Evolutionary conservation across 768 basidiomycete species (phyloP), one percentile per base, ranked within the genome.

Genomic region (Amanita molliuscula): DNA sequence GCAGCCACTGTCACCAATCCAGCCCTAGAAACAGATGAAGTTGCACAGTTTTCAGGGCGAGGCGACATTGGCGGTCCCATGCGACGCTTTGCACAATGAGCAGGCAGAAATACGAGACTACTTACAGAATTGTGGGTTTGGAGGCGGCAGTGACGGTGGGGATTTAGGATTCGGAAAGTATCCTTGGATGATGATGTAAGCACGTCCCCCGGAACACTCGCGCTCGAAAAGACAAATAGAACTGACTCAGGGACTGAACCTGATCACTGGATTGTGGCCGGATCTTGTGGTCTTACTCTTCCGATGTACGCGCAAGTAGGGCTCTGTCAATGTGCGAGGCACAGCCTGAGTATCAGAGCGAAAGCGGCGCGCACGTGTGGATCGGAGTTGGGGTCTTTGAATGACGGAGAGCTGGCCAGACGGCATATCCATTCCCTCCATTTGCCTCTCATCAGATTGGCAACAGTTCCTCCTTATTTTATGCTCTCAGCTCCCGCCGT

Each of bases 401-500:
- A 44, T 31, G 15, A 16, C 41, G 28, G 49, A 25, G 49, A 43
- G 23, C 41, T 25, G 33, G 18, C 7, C 16, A 18, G 18, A 11
- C 23, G 25, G 48, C 16, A 10, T 31, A 16, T 20, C 33, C 23
- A 29, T 33, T 44, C 31, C 18, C 38, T 42, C 6, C 20, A 7
- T 29, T 31, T 40, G 48, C 47, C 47, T 7, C 35, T 28, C 28
- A 26, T 48, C 37, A 36, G 47, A 25, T 28, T 18, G 47, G 47
- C 38, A 38, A 48, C 37, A 38, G 13, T 36, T 28, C 25, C 15
- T 15, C 41, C 16, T 43, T 50, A 53, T 56, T 74, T 58, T 63
- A 84, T 84, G 81, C 71, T 82, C 50, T 76, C 82, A 49, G 72
- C 76, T 54, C 64, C 78, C 46, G 56, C 79, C 55, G 66, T 82